Conservation (phyloP, 805 yeast species). For the Wickerhamiella kurtzmanii region DNA sequence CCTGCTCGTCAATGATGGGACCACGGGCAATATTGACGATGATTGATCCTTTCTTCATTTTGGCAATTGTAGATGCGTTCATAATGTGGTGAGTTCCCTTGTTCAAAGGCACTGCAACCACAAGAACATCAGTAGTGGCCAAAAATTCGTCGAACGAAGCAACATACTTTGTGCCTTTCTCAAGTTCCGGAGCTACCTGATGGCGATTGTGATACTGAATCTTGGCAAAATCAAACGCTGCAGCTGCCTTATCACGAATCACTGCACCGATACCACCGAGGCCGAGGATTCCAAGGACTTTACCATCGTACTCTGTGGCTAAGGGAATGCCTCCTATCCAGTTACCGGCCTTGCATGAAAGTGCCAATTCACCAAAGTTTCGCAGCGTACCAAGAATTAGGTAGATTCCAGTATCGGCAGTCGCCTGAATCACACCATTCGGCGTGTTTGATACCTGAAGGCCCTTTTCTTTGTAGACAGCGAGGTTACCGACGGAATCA, state of each 20-base stretch:
- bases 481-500: slow-evolving; percentile 35
- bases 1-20: slow-evolving; percentile 42
- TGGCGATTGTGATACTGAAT: slow-evolving; percentile 41
- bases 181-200: slow-evolving; percentile 35
- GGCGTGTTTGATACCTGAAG: slow-evolving; percentile 44
- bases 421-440: slow-evolving; percentile 38
- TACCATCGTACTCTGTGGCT: slow-evolving; percentile 39
- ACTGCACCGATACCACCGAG: slow-evolving; percentile 53
- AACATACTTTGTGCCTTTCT: slow-evolving; percentile 34
- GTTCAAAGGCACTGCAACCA: slow-evolving; percentile 41
- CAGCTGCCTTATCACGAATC: slow-evolving; percentile 36
- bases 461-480: slow-evolving; percentile 29
- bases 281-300: slow-evolving; percentile 44
- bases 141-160: slow-evolving; percentile 34
- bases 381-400: slow-evolving; percentile 40
- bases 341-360: slow-evolving; percentile 31
- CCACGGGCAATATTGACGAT: slow-evolving; percentile 51
- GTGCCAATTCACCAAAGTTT: slow-evolving; percentile 34
- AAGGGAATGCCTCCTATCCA: slow-evolving; percentile 34
- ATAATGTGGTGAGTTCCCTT: slow-evolving; percentile 38
- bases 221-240: slow-evolving; percentile 36
- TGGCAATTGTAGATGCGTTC: slow-evolving; percentile 31
- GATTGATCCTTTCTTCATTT: slow-evolving; percentile 41
- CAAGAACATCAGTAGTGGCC: slow-evolving; percentile 35
- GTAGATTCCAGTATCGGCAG: slow-evolving; percentile 45